These are phyloP conservation scores for Leccinum sublutescens DNA, from an alignment of 768 basidiomycete genomes.

Conservation along the genomic window DNA sequence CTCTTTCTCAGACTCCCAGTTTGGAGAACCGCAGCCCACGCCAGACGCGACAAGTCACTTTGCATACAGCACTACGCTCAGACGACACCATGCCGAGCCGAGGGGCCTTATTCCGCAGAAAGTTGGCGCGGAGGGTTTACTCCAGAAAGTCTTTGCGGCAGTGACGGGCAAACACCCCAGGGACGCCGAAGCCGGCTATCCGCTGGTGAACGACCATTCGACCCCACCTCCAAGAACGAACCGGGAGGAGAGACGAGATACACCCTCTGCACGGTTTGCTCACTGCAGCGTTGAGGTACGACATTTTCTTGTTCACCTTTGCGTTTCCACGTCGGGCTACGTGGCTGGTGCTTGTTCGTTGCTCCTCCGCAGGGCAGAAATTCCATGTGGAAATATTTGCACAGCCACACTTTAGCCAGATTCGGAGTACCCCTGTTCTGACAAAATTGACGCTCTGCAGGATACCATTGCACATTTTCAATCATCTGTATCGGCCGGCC, in stretches of 20 bases:
- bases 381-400: slow-evolving; percentile 3
- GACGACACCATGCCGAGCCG: slow-evolving; percentile 58
- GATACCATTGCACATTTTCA: slow-evolving; percentile 72
- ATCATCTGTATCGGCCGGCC: slow-evolving; percentile 59
- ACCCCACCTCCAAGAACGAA: slow-evolving; percentile 10
- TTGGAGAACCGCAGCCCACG: slow-evolving; percentile 51
- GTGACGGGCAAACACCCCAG: slow-evolving; percentile 27
- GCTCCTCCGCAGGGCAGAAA: not conserved
- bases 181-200: slow-evolving; percentile 40
- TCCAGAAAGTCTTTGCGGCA: slow-evolving; percentile 42
- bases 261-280: slow-evolving; percentile 67
- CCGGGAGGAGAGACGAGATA: slow-evolving; percentile 41
- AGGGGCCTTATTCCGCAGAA: slow-evolving; percentile 39
- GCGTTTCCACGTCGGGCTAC: not conserved
- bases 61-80: slow-evolving; percentile 77
- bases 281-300: slow-evolving; percentile 64
- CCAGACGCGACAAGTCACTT: slow-evolving; percentile 72
- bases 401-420: slow-evolving; percentile 12
- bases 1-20: slow-evolving; percentile 47
- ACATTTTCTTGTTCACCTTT: slow-evolving; percentile 3
- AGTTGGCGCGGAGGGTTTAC: slow-evolving; percentile 48
- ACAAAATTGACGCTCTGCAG: slow-evolving; percentile 36
- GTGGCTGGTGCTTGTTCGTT: not conserved
- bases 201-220: slow-evolving; percentile 26
- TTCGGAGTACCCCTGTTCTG: slow-evolving; percentile 9